phyloP scores from a whole-genome alignment of 2,329 filamentous ascomycete species.

The Colletotrichum lini region DNA sequence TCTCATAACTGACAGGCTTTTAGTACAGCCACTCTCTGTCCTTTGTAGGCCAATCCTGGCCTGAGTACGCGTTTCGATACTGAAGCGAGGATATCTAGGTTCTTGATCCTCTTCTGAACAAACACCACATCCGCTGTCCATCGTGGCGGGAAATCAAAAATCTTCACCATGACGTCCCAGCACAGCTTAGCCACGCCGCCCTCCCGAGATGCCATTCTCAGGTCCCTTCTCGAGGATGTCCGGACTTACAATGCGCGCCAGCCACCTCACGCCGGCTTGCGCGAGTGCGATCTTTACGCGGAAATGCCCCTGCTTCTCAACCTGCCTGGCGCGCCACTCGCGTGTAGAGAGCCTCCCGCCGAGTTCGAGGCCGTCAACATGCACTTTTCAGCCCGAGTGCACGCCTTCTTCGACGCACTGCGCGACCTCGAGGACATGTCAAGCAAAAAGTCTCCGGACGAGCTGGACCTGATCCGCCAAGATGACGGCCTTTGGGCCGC shows the following conservation, averaged over 20 bases:
- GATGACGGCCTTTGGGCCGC: not conserved
- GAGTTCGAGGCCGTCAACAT: constrained; percentile 35
- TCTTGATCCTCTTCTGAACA: too few relatives aligned
- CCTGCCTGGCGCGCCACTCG: constrained; percentile 11
- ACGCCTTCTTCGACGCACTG: constrained; percentile 38
- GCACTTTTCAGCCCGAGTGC: constrained; percentile 37
- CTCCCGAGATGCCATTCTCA: not conserved
- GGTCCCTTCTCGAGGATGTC: not conserved
- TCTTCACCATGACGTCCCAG: not conserved
- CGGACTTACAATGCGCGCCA: not conserved
- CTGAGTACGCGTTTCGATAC: too few relatives aligned
- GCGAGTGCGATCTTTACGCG: not conserved
- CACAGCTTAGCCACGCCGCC: not conserved
- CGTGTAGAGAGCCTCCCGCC: constrained; percentile 32
- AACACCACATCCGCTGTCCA: too few relatives aligned
- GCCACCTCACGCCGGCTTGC: not conserved
- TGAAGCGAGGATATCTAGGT: too few relatives aligned
- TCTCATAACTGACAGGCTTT: too few relatives aligned
- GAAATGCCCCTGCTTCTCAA: constrained; percentile 15
- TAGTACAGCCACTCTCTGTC: too few relatives aligned
- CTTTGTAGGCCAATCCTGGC: too few relatives aligned
- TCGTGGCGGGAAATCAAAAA: not conserved
- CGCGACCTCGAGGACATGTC: constrained; percentile 6
- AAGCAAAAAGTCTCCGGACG: not conserved
- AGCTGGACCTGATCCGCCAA: not conserved